Base-by-base conservation (phyloP, 768 basidiomycete genomes). In the Leccinellum luteum region DNA sequence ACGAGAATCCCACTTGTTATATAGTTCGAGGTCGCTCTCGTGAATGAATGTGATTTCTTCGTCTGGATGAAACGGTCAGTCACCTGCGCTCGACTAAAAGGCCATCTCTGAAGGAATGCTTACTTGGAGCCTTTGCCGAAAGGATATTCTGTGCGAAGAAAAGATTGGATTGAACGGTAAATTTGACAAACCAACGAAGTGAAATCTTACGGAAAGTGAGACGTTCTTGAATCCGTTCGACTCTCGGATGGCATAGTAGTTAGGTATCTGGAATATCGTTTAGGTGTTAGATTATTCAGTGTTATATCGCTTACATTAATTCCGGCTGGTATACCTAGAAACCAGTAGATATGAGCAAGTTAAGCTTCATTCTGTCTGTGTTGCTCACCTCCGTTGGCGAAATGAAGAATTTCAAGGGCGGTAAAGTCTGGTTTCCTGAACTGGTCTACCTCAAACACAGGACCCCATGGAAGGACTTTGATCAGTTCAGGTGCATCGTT, bases 371-470 rank as follows among this genome's bases (percentile, higher is more conserved):
- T 23, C 14, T 6, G 13, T 48, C 31, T 4, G 44, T 6, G 8
- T 54, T 7, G 55, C 77, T 64, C 63, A 88, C 92, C 90, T 60
- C 89, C 90, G 3, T 90, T 93, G 13, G 91, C 87, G 64, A 94
- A 94, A 6, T 83, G 81, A 34, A 94, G 78, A 43, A 93, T 83
- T 65, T 94, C 89, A 57, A 94, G 76, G 3, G 92, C 90, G 2
- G 88, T 91, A 68, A 94, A 94, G 66, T 94, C 93, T 4, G 92
- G 92, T 67, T 90, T 92, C 54, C 84, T 81, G 79, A 94, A 94
- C 4, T 82, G 72, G 48, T 87, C 85, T n/a, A 85, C 84, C 59
- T 83, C 84, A 54, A 82, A 85, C 54, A 81, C 78, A 56, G 76
- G 65, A 1, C 91, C 92, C 92, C 92, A 94, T 0, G 92, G 92